phyloP scores from a whole-genome alignment of 306 rosid genomes.

The Vigna reflexopilosa region DNA sequence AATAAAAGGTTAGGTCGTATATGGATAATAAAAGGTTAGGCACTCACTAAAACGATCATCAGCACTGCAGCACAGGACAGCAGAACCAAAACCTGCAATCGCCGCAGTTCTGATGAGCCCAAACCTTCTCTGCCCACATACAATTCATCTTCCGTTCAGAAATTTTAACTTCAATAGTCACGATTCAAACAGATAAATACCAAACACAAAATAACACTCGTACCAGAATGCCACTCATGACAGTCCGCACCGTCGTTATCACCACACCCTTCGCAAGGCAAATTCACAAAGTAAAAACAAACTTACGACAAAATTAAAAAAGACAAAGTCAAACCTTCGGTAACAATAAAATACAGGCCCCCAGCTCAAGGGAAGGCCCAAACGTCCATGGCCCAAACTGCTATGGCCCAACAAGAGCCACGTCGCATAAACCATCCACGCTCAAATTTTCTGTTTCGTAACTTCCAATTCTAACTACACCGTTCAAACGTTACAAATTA shows the following conservation, averaged over 20 bases:
- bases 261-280: neutral
- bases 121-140: slow-evolving; percentile 53
- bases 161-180: neutral
- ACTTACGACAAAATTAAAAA: no score
- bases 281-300: no score
- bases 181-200: neutral
- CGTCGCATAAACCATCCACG: neutral
- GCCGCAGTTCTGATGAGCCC: slow-evolving; percentile 43
- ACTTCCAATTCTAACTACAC: neutral
- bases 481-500: no score
- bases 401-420: neutral
- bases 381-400: neutral
- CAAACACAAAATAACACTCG: neutral
- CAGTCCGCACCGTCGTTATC: neutral
- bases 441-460: neutral
- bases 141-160: neutral
- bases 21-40: neutral
- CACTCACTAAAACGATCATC: slow-evolving; percentile 47
- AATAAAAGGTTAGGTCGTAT: neutral
- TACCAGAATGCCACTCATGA: slow-evolving; percentile 61
- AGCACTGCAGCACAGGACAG: slow-evolving; percentile 34
- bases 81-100: slow-evolving; percentile 58
- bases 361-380: neutral
- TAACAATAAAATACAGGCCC: neutral
- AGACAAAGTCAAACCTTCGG: no score